A percentile compares a stretch with the other conserved stretches of the same genome.
These are phyloP conservation scores for Gastrolobium bilobum DNA, from an alignment of 306 rosid genomes.

Conservation along the genomic window DNA sequence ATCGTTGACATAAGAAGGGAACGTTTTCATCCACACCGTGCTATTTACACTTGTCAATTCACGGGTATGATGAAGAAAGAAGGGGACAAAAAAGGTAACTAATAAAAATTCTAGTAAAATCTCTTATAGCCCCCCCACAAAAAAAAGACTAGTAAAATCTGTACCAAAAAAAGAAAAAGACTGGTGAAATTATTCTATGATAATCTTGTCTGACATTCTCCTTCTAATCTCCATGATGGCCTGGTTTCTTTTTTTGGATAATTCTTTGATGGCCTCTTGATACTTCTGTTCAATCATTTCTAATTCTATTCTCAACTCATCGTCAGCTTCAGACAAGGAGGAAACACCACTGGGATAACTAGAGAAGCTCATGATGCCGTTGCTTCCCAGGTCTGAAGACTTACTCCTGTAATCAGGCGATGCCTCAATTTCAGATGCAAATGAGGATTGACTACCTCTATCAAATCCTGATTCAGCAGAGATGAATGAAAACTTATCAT, in stretches of 20 bases:
- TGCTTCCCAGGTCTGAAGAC: conserved; percentile 36
- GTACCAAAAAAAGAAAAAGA: conserved; percentile 4
- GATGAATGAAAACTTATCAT: conserved; percentile 45
- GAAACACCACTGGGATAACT: conserved; percentile 34
- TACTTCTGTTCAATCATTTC: conserved; percentile 61
- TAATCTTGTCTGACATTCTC: conserved; percentile 51
- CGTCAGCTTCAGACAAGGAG: conserved; percentile 40
- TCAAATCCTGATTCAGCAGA: conserved; percentile 49
- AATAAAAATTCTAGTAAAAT: conserved; percentile 47
- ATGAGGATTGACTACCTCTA: conserved; percentile 45
- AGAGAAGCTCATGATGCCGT: conserved; percentile 24
- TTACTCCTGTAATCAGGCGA: conserved; percentile 26
- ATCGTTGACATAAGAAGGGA: conserved; percentile 1
- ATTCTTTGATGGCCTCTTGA: conserved; percentile 54
- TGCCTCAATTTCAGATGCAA: conserved; percentile 28
- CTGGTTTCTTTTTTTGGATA: conserved; percentile 47
- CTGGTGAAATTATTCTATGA: conserved; percentile 29
- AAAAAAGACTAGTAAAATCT: conserved; percentile 19
- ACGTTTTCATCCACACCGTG: conserved; percentile 8
- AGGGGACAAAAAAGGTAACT: conserved; percentile 34
- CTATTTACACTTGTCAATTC: conserved; percentile 46
- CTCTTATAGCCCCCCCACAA: conserved; percentile 10
- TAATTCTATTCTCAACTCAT: conserved; percentile 58
- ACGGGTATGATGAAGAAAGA: conserved; percentile 25
- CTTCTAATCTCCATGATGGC: conserved; percentile 62